Evolutionary conservation across 2,329 filamentous ascomycete species (phyloP), one percentile per base, ranked within the genome.

Genomic region (Chaetomium strumarium): DNA sequence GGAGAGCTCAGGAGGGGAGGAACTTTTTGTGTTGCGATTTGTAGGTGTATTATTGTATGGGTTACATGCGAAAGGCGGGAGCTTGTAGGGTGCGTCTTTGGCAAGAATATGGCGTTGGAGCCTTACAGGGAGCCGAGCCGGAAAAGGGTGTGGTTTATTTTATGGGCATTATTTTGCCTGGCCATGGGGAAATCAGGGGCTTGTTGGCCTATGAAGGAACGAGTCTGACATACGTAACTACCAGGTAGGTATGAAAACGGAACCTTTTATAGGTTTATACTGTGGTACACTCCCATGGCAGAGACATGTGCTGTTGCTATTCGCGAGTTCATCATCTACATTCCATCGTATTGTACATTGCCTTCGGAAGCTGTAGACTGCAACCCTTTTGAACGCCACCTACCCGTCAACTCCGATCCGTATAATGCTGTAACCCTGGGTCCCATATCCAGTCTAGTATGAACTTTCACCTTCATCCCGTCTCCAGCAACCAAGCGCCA

Each of bases 301-400:
- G 24, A 24, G 24, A 24, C 24, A 24, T 7, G 24, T n/a, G 24
- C 24, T 24, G 24, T 24, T 24, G 4, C 4, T 7, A 4, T 34
- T 33, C 42, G 20, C 20, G n/a, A 17, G 24, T 30, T 20, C 19
- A 19, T 44, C 14, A 46, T 46, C 43, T 42, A 33, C n/a, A n/a
- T n/a, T n/a, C n/a, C n/a, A n/a, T n/a, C n/a, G n/a, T n/a, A n/a
- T n/a, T n/a, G n/a, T n/a, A n/a, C 17, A 43, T n/a, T 33, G 14
- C 19, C n/a, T 16, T 16, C 13, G 30, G n/a, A n/a, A 14, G 33
- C 3, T 11, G 17, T 5, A 34, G n/a, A 33, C 29, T 12, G n/a
- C n/a, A 31, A 19, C 14, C 20, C 14, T 49, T 42, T 49, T 42
- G 5, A 49, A 49, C 46, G 46, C 46, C 46, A 37, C 2, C 34